Base-by-base conservation (phyloP, 306 rosid genomes). In the Cicer judaicum region DNA sequence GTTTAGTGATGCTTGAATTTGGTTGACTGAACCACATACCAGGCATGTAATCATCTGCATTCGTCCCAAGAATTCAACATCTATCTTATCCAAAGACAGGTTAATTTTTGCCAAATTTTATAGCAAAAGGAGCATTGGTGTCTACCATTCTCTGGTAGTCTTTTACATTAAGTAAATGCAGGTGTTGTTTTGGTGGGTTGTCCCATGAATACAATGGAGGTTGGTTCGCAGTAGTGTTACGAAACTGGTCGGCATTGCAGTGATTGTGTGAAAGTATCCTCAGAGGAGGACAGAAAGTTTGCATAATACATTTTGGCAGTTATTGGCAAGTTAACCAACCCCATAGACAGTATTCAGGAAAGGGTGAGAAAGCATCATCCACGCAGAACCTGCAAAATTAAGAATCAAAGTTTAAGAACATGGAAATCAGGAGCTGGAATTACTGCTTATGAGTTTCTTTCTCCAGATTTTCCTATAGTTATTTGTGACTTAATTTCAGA, bases 261-360 rank as follows among this genome's bases (percentile, higher is more conserved):
- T 85, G 68, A 79, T 82, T 15, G 86, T 85, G 78, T 79, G 86
- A 57, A 80, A 77, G 48, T 83, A 83, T 44, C 87, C 85, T 79
- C 89, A 5, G 85, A 85, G 10, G 79, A 84, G 5, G 90, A 85
- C 57, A 82, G 56, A 50, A 85, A 77, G 53, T 82, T 82, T 41
- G 83, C 83, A 60, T 85, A 74, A 44, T 85, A 85, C 87, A 85
- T 83, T 70, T 82, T 73, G 19, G 80, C 84, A 19, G 65, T 77
- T 73, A 85, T 77, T 13, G 87, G 85, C 73, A 82, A 73, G 79
- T 85, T 85, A 77, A 82, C 82, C 89, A 83, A 42, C 87, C 89
- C 85, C 79, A 82, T 65, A 85, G 53, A 55, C 62, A 14, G 21
- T 79, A 82, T 15, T 73, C 87, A 18, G 64, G 63, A 70, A 85